Evolutionary conservation across 306 rosid species (phyloP), one percentile per base, ranked within the genome.

Genomic region (Castanospermum australe): DNA sequence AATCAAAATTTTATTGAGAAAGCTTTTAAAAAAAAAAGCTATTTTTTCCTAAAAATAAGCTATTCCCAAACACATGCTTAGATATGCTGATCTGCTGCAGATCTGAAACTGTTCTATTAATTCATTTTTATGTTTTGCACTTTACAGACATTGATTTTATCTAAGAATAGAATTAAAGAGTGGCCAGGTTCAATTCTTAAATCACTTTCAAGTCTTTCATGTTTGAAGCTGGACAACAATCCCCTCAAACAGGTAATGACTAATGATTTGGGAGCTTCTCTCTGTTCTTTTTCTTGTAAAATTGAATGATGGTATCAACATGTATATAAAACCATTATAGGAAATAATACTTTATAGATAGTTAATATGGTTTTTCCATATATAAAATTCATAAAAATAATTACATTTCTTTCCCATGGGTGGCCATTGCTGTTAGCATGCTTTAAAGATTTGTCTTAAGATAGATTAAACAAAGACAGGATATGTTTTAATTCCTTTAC

Each of bases 211-310:
- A 88, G 86, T 77, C 91, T 94, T 45, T 32, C 79, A 71, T 88
- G 97, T 84, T 89, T 94, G 87, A 94, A 94, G 90, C 87, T 94
- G 84, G 99, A 91, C 76, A 78, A 85, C 83, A 94, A 94, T 85
- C 93, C 87, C 73, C 89, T 91, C 39, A 74, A 73, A 82, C 89
- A 88, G 97, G 99, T 94, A 87, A 86, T 67, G 55, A 44, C 67
- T 59, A 81, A 87, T 70, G 20, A 38, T 57, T 28, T 71, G 32
- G 52, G 59, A 67, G 52, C 63, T 74, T 60, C 60, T 51, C 51
- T 75, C 32, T 28, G 32, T 35, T 69, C 12, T 73, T 67, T 61
- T 67, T 64, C 25, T 38, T 28, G 70, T 71, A 28, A 72, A 54
- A 79, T n/a, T 73, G 67, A 78, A 59, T 68, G 62, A 21, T 77